Evolutionary conservation across 1,284 basidiomycete species (phyloP).

Genomic region (Ceratobasidium sp.): DNA sequence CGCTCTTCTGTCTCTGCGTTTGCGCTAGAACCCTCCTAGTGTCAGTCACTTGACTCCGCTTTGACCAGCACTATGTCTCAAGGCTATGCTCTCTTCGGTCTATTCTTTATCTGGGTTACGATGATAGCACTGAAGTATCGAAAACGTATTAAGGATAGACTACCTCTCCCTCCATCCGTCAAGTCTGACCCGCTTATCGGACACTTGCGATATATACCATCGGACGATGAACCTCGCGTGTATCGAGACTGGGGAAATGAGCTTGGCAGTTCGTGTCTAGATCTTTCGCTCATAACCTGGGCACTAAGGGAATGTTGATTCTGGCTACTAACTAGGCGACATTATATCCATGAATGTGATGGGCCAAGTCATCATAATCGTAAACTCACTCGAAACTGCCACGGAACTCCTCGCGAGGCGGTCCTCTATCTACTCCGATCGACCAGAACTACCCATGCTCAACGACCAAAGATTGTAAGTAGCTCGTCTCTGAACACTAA

Average conservation of each 20-base stretch:
- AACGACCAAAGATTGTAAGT: slow-evolving; percentile 14
- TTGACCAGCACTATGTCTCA: not conserved
- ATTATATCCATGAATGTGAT: slow-evolving; percentile 28
- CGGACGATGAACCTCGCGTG: slow-evolving; percentile 15
- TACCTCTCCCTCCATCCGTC: slow-evolving; percentile 14
- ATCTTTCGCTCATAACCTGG: not conserved
- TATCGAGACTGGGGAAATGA: slow-evolving; percentile 27
- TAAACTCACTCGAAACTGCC: slow-evolving; percentile 43
- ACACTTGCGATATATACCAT: slow-evolving; percentile 14
- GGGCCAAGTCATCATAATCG: slow-evolving; percentile 36
- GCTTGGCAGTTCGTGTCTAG: not conserved
- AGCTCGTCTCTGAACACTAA: not conserved
- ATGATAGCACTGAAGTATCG: not conserved
- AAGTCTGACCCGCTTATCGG: slow-evolving; percentile 24
- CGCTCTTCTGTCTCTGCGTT: no score
- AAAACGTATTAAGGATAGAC: not conserved
- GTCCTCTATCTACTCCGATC: slow-evolving; percentile 43
- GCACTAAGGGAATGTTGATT: not conserved
- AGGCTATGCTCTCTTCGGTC: not conserved
- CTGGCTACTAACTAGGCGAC: slow-evolving; percentile 4
- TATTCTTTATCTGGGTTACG: not conserved
- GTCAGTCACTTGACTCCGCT: not conserved
- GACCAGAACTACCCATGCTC: slow-evolving; percentile 34
- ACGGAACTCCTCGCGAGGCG: slow-evolving; percentile 44
- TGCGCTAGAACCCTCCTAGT: no score